Conservation (phyloP, 768 basidiomycete species). For the Termitomyces sp. region DNA sequence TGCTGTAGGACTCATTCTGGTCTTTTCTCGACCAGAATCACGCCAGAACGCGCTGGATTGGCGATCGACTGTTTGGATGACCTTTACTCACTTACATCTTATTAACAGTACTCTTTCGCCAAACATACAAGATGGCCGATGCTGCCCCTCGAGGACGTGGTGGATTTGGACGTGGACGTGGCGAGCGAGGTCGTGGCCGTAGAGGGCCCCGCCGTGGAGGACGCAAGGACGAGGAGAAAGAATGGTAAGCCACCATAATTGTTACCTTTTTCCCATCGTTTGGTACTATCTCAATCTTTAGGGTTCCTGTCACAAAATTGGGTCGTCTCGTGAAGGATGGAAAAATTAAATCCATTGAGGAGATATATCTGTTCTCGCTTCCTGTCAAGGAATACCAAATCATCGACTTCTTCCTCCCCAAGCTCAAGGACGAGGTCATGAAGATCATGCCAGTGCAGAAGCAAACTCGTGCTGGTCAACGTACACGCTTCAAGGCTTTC, state of each 20-base stretch:
- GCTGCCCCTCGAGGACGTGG: slow-evolving; percentile 64
- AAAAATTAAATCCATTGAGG: slow-evolving; percentile 99
- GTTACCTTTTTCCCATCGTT: slow-evolving; percentile 1
- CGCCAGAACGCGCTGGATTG: slow-evolving; percentile 46
- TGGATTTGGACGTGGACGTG: slow-evolving; percentile 85
- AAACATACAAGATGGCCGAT: slow-evolving; percentile 69
- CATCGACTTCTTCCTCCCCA: slow-evolving; percentile 98
- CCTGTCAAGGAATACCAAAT: slow-evolving; percentile 99
- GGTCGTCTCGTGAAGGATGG: slow-evolving; percentile 99
- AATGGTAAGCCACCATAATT: slow-evolving; percentile 68
- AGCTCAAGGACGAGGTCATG: slow-evolving; percentile 99
- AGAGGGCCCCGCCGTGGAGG: slow-evolving; percentile 92
- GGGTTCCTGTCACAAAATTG: slow-evolving; percentile 98
- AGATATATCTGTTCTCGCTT: slow-evolving; percentile 99
- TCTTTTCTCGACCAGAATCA: slow-evolving; percentile 10
- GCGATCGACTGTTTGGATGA: slow-evolving; percentile 37
- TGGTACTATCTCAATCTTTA: slow-evolving; percentile 27
- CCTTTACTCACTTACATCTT: slow-evolving; percentile 23
- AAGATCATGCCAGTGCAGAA: slow-evolving; percentile 99
- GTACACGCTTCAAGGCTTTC: slow-evolving; percentile 99
- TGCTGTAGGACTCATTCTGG: slow-evolving; percentile 1
- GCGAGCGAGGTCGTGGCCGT: slow-evolving; percentile 86
- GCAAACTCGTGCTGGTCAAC: slow-evolving; percentile 99
- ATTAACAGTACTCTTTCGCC: slow-evolving; percentile 17
- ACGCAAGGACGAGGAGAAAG: slow-evolving; percentile 99